These are phyloP conservation scores for Penicillium frequentans DNA, from an alignment of 2,329 filamentous ascomycete genomes.

Conservation along the genomic window DNA sequence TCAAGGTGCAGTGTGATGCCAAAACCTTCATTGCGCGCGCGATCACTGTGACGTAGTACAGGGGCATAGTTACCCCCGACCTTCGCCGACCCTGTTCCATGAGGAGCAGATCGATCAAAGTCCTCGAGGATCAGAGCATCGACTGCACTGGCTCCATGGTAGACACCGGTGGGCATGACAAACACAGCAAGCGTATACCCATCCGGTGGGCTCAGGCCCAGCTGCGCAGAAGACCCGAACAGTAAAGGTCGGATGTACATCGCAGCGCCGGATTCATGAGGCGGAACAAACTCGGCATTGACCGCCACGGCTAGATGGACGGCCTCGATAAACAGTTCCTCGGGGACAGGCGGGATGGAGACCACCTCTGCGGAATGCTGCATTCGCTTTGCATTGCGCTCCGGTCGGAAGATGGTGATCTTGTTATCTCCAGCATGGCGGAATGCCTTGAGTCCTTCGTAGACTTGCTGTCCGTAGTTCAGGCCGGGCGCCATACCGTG, in stretches of 20 bases:
- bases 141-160: slow-evolving; percentile 88
- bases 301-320: slow-evolving; percentile 78
- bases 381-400: slow-evolving; percentile 80
- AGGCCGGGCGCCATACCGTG: slow-evolving; percentile 94
- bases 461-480: slow-evolving; percentile 97
- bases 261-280: slow-evolving; percentile 81
- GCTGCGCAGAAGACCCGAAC: slow-evolving; percentile 82
- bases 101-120: slow-evolving; percentile 90
- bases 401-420: slow-evolving; percentile 85
- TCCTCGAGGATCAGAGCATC: slow-evolving; percentile 84
- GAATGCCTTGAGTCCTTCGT: slow-evolving; percentile 98
- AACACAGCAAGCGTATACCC: slow-evolving; percentile 92
- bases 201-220: slow-evolving; percentile 82
- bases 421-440: slow-evolving; percentile 59
- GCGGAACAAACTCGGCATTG: slow-evolving; percentile 89
- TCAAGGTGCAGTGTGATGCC: slow-evolving; percentile 96
- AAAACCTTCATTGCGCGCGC: slow-evolving; percentile 73
- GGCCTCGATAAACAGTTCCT: slow-evolving; percentile 71
- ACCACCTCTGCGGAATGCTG: slow-evolving; percentile 81
- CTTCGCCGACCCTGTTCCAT: slow-evolving; percentile 89
- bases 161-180: slow-evolving; percentile 88
- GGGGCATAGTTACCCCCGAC: slow-evolving; percentile 95
- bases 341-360: slow-evolving; percentile 78
- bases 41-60: slow-evolving; percentile 83
- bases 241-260: slow-evolving; percentile 91